Evolutionary conservation across 805 yeast genomes (phyloP), one percentile per base, ranked within the genome.

Genomic region (Candida oleophila): DNA sequence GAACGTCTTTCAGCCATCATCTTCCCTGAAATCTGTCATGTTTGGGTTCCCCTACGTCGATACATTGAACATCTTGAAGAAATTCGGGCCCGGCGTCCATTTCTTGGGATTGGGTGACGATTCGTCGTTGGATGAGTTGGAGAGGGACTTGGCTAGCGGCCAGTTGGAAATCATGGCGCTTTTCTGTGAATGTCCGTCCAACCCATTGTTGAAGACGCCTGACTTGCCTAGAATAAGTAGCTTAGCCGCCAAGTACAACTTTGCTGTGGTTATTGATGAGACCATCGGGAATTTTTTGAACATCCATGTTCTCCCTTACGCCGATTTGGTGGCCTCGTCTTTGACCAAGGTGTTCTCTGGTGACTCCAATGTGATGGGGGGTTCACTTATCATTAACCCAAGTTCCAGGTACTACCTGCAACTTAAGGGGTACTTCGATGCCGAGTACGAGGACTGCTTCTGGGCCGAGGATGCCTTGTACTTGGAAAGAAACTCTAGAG

Each of bases 11-110:
- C 22, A 47, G 22, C 30, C 30, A 7, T 45, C 45, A 2, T 47
- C 43, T 12, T 61, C 65, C 4, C 61, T 68, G 50, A 89, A 88
- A 62, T 83, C 96, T 1, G 96, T 90, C 2, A 89, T 96, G 67
- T 92, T 88, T 66, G 99, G 99, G 1, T 90, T 91, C 68, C 97
- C 98, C 4, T 94, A 92, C 64, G 94, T 89, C 22, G 98, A 94
- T 63, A 91, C 98, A 0, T 74, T 89, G 46, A 89, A 88, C 55
- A 83, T 94, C 48, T 73, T 94, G 56, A 77, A 78, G 58, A 92
- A 91, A 64, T 94, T 90, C 76, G 97, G 98, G 14, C 87, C 91
- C 2, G 97, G 97, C 33, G 87, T 86, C 35, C 83, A 83, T 54
- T 92, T 90, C 63, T 82, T 83, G 53, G 97, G 97, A 3, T 71